Evolutionary conservation across 2,329 filamentous ascomycete genomes (phyloP).

Genomic region (Lecanicillium sp.): DNA sequence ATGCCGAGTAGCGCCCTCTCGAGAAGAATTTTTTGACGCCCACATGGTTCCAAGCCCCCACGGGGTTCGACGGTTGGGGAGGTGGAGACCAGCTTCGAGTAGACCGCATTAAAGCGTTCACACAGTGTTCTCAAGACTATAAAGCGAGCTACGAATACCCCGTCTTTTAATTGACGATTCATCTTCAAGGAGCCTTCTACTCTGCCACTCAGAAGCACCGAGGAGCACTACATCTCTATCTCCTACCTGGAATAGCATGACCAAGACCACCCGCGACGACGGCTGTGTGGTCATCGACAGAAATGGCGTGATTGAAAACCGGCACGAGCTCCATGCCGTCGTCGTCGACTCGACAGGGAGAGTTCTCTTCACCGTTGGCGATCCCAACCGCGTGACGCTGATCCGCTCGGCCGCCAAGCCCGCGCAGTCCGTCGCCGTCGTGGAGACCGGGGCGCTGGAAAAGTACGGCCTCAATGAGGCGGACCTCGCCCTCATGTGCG

Average conservation of each 20-base stretch:
- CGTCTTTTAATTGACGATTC: too few relatives aligned
- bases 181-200: too few relatives aligned
- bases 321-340: slow-evolving; percentile 37
- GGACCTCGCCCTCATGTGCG: slow-evolving; percentile 41
- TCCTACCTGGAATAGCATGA: slow-evolving; percentile 1
- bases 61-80: background rate
- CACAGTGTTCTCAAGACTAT: too few relatives aligned
- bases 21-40: too few relatives aligned
- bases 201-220: too few relatives aligned
- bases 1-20: too few relatives aligned
- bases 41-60: background rate
- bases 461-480: slow-evolving; percentile 30
- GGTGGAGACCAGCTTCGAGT: too few relatives aligned
- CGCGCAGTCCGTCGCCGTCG: slow-evolving; percentile 37
- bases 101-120: too few relatives aligned
- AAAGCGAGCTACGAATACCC: too few relatives aligned
- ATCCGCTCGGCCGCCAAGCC: slow-evolving; percentile 41
- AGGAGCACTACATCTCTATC: too few relatives aligned
- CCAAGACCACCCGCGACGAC: slow-evolving; percentile 13
- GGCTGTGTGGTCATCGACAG: slow-evolving; percentile 32
- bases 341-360: slow-evolving; percentile 32
- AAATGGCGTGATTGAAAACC: slow-evolving; percentile 37
- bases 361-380: slow-evolving; percentile 34
- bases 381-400: slow-evolving; percentile 36
- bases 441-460: slow-evolving; percentile 35